Evolutionary conservation across 768 basidiomycete genomes (phyloP).

Genomic region (Serendipita indica): DNA sequence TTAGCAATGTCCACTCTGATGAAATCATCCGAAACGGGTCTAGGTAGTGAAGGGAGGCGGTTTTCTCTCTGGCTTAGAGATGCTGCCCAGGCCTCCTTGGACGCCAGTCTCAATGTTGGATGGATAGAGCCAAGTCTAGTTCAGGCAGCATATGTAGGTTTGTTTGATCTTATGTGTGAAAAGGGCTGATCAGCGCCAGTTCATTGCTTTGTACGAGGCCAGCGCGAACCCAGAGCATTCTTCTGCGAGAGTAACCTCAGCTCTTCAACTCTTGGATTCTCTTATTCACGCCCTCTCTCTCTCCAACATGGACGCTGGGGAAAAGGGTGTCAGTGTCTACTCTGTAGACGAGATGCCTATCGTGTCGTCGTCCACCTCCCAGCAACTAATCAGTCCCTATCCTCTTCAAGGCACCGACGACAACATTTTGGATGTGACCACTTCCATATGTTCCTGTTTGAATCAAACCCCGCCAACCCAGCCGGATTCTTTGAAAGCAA

Average conservation of each 20-base stretch:
- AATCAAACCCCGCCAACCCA: background rate
- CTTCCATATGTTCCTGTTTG: background rate
- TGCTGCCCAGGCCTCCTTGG: constrained; percentile 39
- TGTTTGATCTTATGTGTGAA: background rate
- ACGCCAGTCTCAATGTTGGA: constrained; percentile 33
- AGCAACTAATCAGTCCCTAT: background rate
- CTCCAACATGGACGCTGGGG: constrained; percentile 40
- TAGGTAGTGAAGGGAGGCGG: constrained; percentile 36
- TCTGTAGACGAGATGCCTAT: constrained; percentile 37
- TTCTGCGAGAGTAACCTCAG: constrained; percentile 35
- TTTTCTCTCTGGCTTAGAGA: constrained; percentile 44
- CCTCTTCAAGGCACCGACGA: background rate
- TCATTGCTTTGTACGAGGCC: constrained; percentile 63
- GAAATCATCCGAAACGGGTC: constrained; percentile 54
- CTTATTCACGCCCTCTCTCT: constrained; percentile 44
- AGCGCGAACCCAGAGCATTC: constrained; percentile 56
- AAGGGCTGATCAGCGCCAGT: constrained; percentile 25
- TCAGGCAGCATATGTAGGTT: constrained; percentile 53
- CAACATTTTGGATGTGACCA: background rate
- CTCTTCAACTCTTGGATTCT: constrained; percentile 46
- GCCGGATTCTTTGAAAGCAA: background rate
- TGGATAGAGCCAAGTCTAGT: constrained; percentile 52
- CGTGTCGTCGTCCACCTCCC: constrained; percentile 19
- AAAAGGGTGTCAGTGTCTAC: constrained; percentile 39
- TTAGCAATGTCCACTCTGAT: constrained; percentile 59